These are phyloP conservation scores for Trichoderma guizhouense DNA, from an alignment of 2,329 filamentous ascomycete genomes.

Conservation along the genomic window DNA sequence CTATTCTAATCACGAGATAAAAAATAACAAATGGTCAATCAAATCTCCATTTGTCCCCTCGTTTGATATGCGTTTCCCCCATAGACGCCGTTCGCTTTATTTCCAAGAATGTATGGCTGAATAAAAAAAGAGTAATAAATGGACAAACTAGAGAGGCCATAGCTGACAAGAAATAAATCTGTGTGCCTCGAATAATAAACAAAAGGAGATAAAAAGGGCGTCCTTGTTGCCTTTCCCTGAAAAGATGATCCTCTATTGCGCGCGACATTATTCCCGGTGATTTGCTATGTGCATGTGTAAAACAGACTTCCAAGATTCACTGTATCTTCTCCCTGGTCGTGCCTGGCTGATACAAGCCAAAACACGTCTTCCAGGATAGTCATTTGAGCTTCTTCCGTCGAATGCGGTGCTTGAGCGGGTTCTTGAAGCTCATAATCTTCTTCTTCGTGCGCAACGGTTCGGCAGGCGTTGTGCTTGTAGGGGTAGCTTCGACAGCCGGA, in stretches of 20 bases:
- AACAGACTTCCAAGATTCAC: background rate
- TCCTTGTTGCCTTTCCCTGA: background rate
- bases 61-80: background rate
- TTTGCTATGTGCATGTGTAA: background rate
- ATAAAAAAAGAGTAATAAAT: background rate
- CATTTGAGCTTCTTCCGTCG: conserved; percentile 18
- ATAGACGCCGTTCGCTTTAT: conserved; percentile 13
- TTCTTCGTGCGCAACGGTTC: background rate
- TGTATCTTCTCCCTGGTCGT: background rate
- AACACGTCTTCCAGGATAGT: background rate
- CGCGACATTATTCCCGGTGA: background rate
- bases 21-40: background rate
- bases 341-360: background rate
- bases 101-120: background rate
- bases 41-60: background rate
- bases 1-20: background rate
- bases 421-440: conserved; percentile 15
- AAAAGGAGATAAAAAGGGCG: background rate
- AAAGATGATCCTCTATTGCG: background rate
- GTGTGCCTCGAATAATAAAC: background rate
- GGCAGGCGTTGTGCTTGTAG: background rate
- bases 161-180: background rate
- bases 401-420: conserved; percentile 17
- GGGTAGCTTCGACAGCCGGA: background rate
- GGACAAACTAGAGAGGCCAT: background rate